A percentile compares a stretch with the other conserved stretches of the same genome.
Conservation (phyloP, 2,329 filamentous ascomycete species). For the Knoxdaviesia capensis region DNA sequence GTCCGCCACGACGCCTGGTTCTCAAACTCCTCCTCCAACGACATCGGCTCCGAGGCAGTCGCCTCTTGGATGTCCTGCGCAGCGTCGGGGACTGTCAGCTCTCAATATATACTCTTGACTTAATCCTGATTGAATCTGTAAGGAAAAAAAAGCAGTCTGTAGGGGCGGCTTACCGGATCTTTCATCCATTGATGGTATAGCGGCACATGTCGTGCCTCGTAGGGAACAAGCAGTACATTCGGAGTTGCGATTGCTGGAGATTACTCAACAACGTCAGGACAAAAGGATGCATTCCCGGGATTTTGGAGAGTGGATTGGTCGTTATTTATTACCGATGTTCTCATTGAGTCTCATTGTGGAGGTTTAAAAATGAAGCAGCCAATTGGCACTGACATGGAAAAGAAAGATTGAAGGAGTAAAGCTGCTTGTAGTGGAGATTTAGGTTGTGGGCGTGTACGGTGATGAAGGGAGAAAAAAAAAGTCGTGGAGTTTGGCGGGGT, state of each 20-base stretch:
- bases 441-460: no score
- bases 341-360: constrained; percentile 24
- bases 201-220: constrained; percentile 60
- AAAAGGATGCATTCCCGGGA: background rate
- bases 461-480: no score
- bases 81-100: background rate
- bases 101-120: background rate
- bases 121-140: background rate
- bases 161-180: constrained; percentile 34
- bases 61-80: constrained; percentile 52
- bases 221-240: constrained; percentile 60
- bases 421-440: no score
- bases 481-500: no score
- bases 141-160: background rate
- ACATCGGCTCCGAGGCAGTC: constrained; percentile 74
- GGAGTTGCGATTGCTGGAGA: constrained; percentile 43
- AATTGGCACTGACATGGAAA: no score
- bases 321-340: constrained; percentile 15
- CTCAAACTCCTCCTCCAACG: constrained; percentile 61
- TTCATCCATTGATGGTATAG: constrained; percentile 88
- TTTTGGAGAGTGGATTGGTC: background rate
- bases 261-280: background rate
- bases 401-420: no score
- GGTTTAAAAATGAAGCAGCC: background rate
- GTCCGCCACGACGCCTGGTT: constrained; percentile 81